phyloP scores from a whole-genome alignment of 192 early-diverging fungal genomes.

The Backusella tuberculispora region DNA sequence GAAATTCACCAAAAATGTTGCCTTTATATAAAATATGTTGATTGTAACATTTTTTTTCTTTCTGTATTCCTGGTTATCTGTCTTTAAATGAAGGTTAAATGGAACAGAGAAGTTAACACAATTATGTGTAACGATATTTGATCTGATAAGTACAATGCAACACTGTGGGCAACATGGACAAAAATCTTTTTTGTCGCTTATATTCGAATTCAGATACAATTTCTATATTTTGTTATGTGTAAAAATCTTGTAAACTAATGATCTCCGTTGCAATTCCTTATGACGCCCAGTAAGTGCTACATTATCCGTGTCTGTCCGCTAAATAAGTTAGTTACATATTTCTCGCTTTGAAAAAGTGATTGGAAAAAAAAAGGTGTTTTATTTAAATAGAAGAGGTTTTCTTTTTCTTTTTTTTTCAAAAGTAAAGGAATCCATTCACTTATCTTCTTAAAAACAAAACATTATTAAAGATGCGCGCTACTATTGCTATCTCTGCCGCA shows the following conservation, averaged over 20 bases:
- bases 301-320: background rate
- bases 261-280: background rate
- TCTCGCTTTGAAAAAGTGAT: background rate
- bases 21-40: background rate
- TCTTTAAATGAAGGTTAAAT: conserved; percentile 2
- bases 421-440: background rate
- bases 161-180: background rate
- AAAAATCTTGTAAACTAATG: background rate
- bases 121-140: background rate
- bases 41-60: background rate
- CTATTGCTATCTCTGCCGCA: conserved; percentile 22
- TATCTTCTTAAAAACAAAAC: background rate
- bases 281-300: background rate
- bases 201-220: background rate
- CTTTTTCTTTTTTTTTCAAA: too few species aligned
- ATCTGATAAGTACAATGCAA: conserved; percentile 4
- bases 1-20: background rate
- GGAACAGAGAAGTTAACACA: background rate
- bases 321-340: background rate
- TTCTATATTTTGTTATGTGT: background rate
- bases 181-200: background rate
- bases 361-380: background rate
- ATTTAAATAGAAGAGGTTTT: background rate
- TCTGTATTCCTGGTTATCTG: background rate
- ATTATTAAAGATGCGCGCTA: conserved; percentile 37